A percentile compares a stretch with the other conserved stretches of the same genome.
These are phyloP conservation scores for Kregervanrija fluxuum DNA, from an alignment of 805 yeast genomes.

Conservation along the genomic window DNA sequence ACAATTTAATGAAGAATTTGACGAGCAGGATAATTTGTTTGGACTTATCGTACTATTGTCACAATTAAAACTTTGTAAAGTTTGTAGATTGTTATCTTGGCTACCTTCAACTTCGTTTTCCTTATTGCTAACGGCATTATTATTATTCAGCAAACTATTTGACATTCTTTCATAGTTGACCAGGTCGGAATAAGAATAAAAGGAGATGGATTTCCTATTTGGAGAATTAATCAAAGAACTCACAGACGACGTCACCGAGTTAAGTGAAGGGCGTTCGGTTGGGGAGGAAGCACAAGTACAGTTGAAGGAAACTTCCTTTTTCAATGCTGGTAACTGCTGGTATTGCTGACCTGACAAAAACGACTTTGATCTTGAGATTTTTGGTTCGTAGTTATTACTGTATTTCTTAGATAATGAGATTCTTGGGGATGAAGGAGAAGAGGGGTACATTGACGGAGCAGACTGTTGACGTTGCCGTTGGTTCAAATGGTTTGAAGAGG, in stretches of 20 bases:
- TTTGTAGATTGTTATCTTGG: no score
- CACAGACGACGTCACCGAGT: not conserved
- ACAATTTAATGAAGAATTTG: not conserved
- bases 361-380: constrained; percentile 1
- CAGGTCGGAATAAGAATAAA: constrained; percentile 27
- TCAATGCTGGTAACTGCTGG: not conserved
- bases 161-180: constrained; percentile 21
- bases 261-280: no score
- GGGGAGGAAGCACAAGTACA: not conserved
- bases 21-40: no score
- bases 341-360: not conserved
- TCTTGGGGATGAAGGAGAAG: constrained; percentile 4
- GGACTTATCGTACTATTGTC: no score
- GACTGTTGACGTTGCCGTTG: not conserved
- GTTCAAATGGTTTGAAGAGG: not conserved
- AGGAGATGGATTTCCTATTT: constrained; percentile 23
- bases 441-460: not conserved
- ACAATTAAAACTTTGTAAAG: no score
- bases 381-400: not conserved
- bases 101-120: no score
- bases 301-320: not conserved
- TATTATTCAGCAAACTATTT: not conserved
- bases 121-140: not conserved
- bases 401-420: constrained; percentile 4
- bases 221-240: not conserved